Base-by-base conservation (phyloP, 441 rosid species). In the Aleurites moluccanus region DNA sequence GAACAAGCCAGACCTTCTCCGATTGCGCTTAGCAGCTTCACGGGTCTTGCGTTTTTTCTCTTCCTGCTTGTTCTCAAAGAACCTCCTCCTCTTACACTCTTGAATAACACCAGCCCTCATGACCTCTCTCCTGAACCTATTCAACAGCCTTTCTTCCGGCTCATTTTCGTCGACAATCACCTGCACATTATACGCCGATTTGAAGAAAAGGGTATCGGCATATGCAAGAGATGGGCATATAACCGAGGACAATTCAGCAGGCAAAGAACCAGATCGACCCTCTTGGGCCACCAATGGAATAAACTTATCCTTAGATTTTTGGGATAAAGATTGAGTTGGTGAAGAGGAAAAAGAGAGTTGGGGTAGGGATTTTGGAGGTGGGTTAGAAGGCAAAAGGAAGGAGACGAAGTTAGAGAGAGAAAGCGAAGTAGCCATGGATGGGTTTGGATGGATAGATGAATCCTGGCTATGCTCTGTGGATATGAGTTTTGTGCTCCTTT, bases 1-100 rank as follows among this genome's bases (percentile, higher is more conserved):
- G 9, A 9, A 53, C 14, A 67, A 69, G 0, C 10, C 70, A 75
- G 27, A 89, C 96, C 96, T 88, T 85, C 80, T 82, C 44, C 85
- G 82, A 67, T 89, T 90, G 64, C 96, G 92, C 92, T 86, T 93
- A 70, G 97, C 96, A 40, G 96, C 98, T 70, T 93, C 96, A n/a
- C 94, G 92, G 21, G 83, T 20, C 88, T 83, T 92, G 3, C 98
- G 82, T 79, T 92, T 92, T 90, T 84, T 86, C 92, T 89, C 89
- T 5, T 93, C 98, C 69, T 89, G 93, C 61, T 81, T 83, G 78
- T 87, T 90, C 91, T 93, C 98, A 67, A 74, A 79, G 85, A 72
- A 89, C 78, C 86, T 86, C 83, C 97, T 85, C 21, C 97, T 78
- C 80, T 87, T 89, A 72, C 91, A 84, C 83, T 91, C 96, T 79